A percentile compares a stretch with the other conserved stretches of the same genome.
Conservation (phyloP, 2,329 filamentous ascomycete genomes). For the Alternaria rosae region DNA sequence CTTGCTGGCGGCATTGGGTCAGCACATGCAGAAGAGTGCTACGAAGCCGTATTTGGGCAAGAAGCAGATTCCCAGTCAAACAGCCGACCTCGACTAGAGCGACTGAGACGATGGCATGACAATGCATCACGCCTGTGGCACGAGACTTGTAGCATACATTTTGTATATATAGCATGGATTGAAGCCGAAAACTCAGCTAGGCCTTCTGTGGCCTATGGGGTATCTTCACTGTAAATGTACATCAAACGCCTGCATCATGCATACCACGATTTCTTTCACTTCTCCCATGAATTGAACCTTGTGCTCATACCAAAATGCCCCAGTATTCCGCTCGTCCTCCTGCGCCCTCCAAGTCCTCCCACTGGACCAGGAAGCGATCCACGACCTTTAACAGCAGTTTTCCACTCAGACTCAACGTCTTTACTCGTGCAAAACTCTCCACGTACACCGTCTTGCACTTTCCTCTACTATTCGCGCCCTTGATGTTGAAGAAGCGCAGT, state of each 20-base stretch:
- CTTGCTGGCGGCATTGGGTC: constrained; percentile 52
- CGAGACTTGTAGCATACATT: constrained; percentile 25
- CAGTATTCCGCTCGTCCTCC: constrained; percentile 53
- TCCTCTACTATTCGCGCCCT: constrained; percentile 50
- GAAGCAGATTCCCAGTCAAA: constrained; percentile 14
- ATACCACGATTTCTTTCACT: neutral
- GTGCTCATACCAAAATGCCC: constrained; percentile 50
- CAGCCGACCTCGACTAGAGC: constrained; percentile 20
- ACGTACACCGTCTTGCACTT: constrained; percentile 82
- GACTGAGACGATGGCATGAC: neutral
- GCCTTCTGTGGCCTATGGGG: neutral
- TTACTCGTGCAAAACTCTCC: constrained; percentile 90
- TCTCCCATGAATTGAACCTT: neutral
- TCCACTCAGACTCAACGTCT: constrained; percentile 82
- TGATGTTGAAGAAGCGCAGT: constrained; percentile 60
- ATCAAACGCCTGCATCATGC: constrained; percentile 13
- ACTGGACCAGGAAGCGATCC: constrained; percentile 85
- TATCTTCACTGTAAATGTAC: constrained; percentile 19
- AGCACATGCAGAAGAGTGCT: constrained; percentile 47
- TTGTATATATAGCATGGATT: constrained; percentile 31
- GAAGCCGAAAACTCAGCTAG: constrained; percentile 3
- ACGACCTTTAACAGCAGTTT: constrained; percentile 75
- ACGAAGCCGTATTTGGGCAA: constrained; percentile 22
- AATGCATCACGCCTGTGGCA: neutral
- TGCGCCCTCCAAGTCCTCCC: constrained; percentile 65